Evolutionary conservation across 2,329 filamentous ascomycete genomes (phyloP).

Genomic region (Biscogniauxia mediterranea): DNA sequence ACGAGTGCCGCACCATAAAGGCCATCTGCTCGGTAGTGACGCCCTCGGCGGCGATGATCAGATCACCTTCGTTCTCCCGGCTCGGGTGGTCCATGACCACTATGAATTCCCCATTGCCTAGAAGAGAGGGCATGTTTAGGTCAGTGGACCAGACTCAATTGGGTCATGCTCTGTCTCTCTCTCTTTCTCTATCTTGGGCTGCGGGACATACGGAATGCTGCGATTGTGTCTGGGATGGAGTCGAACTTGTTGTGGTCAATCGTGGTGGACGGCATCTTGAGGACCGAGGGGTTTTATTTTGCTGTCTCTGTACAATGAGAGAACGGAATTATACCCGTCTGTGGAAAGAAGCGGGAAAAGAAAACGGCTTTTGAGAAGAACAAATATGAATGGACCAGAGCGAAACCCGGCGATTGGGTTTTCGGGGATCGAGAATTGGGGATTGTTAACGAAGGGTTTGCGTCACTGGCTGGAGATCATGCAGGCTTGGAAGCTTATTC

Average conservation of each 20-base stretch:
- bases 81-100: conserved; percentile 89
- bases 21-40: conserved; percentile 89
- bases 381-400: background rate
- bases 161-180: too few species aligned
- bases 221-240: conserved; percentile 62
- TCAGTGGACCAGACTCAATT: too few species aligned
- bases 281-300: conserved; percentile 9
- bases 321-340: background rate
- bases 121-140: too few species aligned
- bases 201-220: conserved; percentile 57
- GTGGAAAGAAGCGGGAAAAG: background rate
- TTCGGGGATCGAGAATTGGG: too few species aligned
- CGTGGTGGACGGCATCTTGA: conserved; percentile 49
- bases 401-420: too few species aligned
- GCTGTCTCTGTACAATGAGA: background rate
- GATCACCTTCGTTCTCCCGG: conserved; percentile 96
- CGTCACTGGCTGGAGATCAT: conserved; percentile 8
- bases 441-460: background rate
- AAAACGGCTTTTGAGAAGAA: background rate
- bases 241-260: conserved; percentile 58
- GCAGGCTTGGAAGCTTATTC: background rate
- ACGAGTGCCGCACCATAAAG: conserved; percentile 90
- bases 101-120: conserved; percentile 84
- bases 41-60: conserved; percentile 87
- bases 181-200: background rate